Evolutionary conservation across 2,329 filamentous ascomycete genomes (phyloP), one percentile per base, ranked within the genome.

Genomic region (Xylariales sp.): DNA sequence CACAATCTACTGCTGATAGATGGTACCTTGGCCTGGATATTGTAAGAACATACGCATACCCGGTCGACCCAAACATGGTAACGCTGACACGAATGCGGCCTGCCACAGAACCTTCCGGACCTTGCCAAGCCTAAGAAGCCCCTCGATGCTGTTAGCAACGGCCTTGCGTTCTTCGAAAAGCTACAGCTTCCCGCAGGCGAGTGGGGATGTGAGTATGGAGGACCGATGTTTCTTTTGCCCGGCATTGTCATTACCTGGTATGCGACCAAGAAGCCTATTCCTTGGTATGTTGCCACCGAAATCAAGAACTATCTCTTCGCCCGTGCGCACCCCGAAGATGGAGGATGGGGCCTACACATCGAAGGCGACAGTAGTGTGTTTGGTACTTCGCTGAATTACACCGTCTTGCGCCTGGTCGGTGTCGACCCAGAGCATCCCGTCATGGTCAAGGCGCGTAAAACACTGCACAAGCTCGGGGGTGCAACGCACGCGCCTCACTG

Each of bases 191-290:
- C 91, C 14, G 91, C 93, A 0, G 96, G 96, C 5, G 93, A 97
- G 77, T 99, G 96, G 96, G 96, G 86, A 5, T 98, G 95, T 82
- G 96, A 99, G 79, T 99, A 99, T 82, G 96, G 96, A 62, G 96
- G 96, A 0, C 96, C 96, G 3, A 95, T 97, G 93, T 99, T 99
- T 77, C 87, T 98, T 46, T 84, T 98, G 1, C 93, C 95, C 0
- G 93, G 95, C 52, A 79, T 97, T 28, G 89, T 97, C 69, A 89
- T 97, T 73, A 87, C 92, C 34, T 97, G 93, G 89, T 94, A 97
- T 78, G 91, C 91, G 60, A 98, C 94, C 69, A 90, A 94, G 77
- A 97, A 93, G 60, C 91, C 92, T 3, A 93, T 99, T 65, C 90
- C 94, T 1, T 87, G 89, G 69, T 89, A 92, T 66, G 91, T 94